Evolutionary conservation across 345 rosid genomes (phyloP).

Genomic region (Arabidopsis arenosa): DNA sequence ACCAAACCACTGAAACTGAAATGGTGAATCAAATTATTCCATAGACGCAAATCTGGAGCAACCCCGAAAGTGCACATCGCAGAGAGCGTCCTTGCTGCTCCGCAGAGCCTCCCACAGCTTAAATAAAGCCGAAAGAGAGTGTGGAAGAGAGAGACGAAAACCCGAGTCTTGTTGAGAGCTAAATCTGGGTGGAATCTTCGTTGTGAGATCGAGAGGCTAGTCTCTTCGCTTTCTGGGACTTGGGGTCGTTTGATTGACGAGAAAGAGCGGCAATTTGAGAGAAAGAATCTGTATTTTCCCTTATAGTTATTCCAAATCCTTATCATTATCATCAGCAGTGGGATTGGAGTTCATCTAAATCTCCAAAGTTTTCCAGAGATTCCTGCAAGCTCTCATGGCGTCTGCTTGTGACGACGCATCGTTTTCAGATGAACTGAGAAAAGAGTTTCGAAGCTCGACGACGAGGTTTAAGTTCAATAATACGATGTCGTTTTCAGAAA

Average conservation of each 20-base stretch:
- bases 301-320: constrained; percentile 41
- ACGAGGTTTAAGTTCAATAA: constrained; percentile 9
- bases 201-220: constrained; percentile 7
- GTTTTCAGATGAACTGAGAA: constrained; percentile 12
- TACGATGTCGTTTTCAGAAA: neutral
- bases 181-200: constrained; percentile 20
- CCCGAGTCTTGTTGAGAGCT: constrained; percentile 42
- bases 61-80: constrained; percentile 61
- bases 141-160: constrained; percentile 69
- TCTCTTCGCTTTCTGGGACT: constrained; percentile 19
- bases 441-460: constrained; percentile 24
- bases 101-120: constrained; percentile 62
- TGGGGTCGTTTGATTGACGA: constrained; percentile 39
- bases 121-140: constrained; percentile 74
- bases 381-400: constrained; percentile 41
- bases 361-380: constrained; percentile 27
- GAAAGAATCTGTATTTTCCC: constrained; percentile 35
- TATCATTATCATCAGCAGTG: constrained; percentile 44
- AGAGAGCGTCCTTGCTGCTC: constrained; percentile 62
- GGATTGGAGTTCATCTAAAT: constrained; percentile 41
- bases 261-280: constrained; percentile 45
- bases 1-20: constrained; percentile 68
- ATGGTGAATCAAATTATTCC: constrained; percentile 65
- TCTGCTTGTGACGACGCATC: constrained; percentile 35
- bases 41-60: constrained; percentile 54